Conservation (phyloP, 2,329 filamentous ascomycete genomes). For the Aspergillus pseudoglaucus region DNA sequence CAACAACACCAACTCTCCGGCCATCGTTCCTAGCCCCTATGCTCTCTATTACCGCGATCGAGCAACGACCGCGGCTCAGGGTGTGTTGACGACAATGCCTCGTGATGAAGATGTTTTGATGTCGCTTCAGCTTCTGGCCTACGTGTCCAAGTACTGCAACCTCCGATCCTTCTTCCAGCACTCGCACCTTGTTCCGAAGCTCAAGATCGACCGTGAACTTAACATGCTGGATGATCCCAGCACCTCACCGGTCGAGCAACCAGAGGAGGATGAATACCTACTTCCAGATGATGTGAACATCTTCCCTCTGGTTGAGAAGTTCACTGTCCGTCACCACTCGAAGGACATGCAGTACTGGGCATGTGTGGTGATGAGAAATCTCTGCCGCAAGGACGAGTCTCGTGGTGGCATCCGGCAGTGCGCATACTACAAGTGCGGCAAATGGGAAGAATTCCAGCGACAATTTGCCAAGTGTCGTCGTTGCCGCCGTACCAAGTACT, state of each 20-base stretch:
- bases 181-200: slow-evolving; percentile 84
- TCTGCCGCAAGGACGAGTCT: slow-evolving; percentile 95
- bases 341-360: slow-evolving; percentile 99
- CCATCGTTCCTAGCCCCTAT: slow-evolving; percentile 62
- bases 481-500: slow-evolving; percentile 95
- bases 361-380: slow-evolving; percentile 95
- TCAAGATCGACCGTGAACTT: slow-evolving; percentile 84
- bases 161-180: slow-evolving; percentile 91
- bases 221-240: slow-evolving; percentile 66
- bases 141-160: slow-evolving; percentile 98
- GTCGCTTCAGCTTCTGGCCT: slow-evolving; percentile 92
- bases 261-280: slow-evolving; percentile 75
- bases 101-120: slow-evolving; percentile 96
- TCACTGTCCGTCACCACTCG: slow-evolving; percentile 89
- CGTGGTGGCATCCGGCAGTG: slow-evolving; percentile 92
- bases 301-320: slow-evolving; percentile 96
- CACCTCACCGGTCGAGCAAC: slow-evolving; percentile 23
- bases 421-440: slow-evolving; percentile 95
- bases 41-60: slow-evolving; percentile 75
- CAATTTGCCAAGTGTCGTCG: slow-evolving; percentile 97
- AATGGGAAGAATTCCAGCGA: slow-evolving; percentile 94
- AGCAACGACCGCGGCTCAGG: slow-evolving; percentile 59
- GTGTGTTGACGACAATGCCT: slow-evolving; percentile 83
- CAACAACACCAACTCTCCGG: slow-evolving; percentile 65
- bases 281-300: slow-evolving; percentile 96